Base-by-base conservation (phyloP, 1,139 yeast genomes). In the Protomyces pachydermus region DNA sequence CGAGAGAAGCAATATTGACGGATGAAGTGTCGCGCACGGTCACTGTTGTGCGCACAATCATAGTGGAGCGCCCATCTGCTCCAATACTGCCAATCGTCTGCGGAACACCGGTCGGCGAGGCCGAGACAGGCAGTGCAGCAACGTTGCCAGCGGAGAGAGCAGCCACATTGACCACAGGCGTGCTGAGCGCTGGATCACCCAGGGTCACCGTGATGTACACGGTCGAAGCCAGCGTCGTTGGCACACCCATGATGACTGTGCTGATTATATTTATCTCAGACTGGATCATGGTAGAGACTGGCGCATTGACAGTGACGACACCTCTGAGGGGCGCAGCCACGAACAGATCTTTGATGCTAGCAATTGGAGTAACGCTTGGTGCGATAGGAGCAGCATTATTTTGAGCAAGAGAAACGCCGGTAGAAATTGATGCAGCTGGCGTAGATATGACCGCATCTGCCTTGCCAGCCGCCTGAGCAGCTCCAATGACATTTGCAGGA, bases 331-430 rank as follows among this genome's bases (percentile, higher is more conserved):
- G 18, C 3, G 37, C 37, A 25, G 37, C 53, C 14, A 50, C 12
- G 18, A 23, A 20, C 18, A 16, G 9, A 16, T 39, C 46, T n/a
- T n/a, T n/a, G 18, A 39, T 16, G 51, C 51, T 23, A 1, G 51
- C 28, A n/a, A 18, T 46, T 18, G 16, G 28, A 12, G 23, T n/a
- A 46, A 8, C 51, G 35, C 50, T 42, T 12, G 45, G 14, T 9
- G 37, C 60, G n/a, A 42, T 55, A 12, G 60, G 56, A 18, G 60
- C 53, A 34, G 25, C 48, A 25, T 38, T 16, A 28, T 28, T 28
- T 28, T 28, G 32, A 55, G 60, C 46, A 3, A 48, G n/a, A 20
- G 3, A 32, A 9, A 14, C 52, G 10, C 23, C 48, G 1, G 23
- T n/a, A 18, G 23, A 28, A 9, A 3, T 18, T 1, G 48, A n/a